Base-by-base conservation (phyloP, 2,329 filamentous ascomycete species). In the Ophiostoma piceae region DNA sequence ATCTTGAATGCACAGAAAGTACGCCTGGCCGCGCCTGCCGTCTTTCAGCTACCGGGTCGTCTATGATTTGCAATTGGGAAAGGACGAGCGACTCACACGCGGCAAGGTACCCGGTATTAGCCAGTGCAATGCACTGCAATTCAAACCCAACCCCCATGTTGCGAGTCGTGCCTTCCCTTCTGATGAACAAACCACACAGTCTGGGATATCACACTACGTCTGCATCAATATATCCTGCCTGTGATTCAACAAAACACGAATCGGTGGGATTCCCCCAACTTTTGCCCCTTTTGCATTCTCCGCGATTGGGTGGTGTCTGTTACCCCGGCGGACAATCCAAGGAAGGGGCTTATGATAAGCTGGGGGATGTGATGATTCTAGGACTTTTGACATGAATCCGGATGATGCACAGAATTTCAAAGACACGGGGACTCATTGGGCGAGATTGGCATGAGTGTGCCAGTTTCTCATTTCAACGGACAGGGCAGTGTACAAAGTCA, bases 211-310 rank as follows among this genome's bases (percentile, higher is more conserved):
- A 35, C 60, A n/a, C 6, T 64, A n/a, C 60, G 9, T 22, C 16
- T 37, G 19, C 60, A 65, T 16, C 32, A 65, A 14, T 65, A 65
- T 41, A n/a, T 19, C 43, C 16, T 16, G 2, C 9, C 62, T 66
- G n/a, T n/a, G 65, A 47, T 70, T 71, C 70, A 71, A 71, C 70
- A 70, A 70, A 71, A 71, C 66, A 43, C 26, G 66, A 69, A 35
- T 66, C 68, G 70, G 62, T 71, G 68, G 68, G 70, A 70, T 32
- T 67, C 47, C 70, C 68, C 70, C 68, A 69, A 47, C 66, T 35
- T 29, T n/a, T 35, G 22, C 57, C 39, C 41, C 60, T 29, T 35
- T 67, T 62, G 37, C 37, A 39, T 35, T 35, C 14, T 43, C 51
- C 47, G 35, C 54, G 9, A 67, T 71, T 62, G 51, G 47, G 32